Base-by-base conservation (phyloP, 1,139 yeast genomes). In the Groenewaldozyma sp. region DNA sequence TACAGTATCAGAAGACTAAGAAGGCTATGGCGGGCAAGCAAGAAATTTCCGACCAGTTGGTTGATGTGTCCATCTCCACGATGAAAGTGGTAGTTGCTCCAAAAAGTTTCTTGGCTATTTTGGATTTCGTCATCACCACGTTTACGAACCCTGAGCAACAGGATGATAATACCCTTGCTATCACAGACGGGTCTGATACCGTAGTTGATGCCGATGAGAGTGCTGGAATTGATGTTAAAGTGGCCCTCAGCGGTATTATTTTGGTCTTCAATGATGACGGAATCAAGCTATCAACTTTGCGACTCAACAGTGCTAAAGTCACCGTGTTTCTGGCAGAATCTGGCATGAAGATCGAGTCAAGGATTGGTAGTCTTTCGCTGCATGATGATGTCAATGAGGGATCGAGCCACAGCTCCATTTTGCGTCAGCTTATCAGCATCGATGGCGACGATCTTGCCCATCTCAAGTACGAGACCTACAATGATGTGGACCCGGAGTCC, bases 401-500 rank as follows among this genome's bases (percentile, higher is more conserved):
- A 1, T 65, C 79, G 1, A 70, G 78, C 1, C 60, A 73, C 42
- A 74, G 76, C 42, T 78, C 88, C 1, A 60, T 70, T 3, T 61
- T 79, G 44, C 68, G 93, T 45, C 75, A 77, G 45, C 65, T 91
- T 28, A 71, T 91, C 27, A 75, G 79, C 42, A 86, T 91, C 56
- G 87, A 84, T 52, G 95, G 91, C 4, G 74, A 78, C 44, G 82
- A 84, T 45, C 66, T 88, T 41, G 94, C 93, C 0, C 94, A 86
- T 54, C 73, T 91, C 50, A 68, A 73, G 3, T 91, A 88, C 56
- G 93, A 86, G 54, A 83, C 95, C 0, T 82, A 73, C 58, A 94
- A 83, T 53, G 65, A 71, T 4, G 33, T n/a, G 22, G 33, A 29
- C 17, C 13, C 20, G n/a, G 33, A 29, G 6, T 35, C 41, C 4